A percentile compares a stretch with the other conserved stretches of the same genome.
Evolutionary conservation across 768 basidiomycete genomes (phyloP).

Genomic region (Termitomyces sp.): DNA sequence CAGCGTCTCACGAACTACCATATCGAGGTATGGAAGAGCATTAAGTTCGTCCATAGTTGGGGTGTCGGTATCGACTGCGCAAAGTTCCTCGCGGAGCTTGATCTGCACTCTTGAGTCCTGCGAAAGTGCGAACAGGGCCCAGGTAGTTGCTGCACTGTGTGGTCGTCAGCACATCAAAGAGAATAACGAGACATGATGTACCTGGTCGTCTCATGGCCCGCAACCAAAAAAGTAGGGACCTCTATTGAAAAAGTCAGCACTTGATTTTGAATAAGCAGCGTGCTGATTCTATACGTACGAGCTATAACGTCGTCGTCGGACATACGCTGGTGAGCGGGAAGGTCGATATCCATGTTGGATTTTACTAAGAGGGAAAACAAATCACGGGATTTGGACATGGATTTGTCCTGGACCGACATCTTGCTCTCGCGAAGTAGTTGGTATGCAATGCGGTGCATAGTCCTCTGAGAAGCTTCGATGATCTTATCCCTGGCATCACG

Average conservation of each 20-base stretch:
- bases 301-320: slow-evolving; percentile 13
- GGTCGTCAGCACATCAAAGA: neutral
- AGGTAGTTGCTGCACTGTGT: slow-evolving; percentile 39
- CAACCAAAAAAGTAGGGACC: slow-evolving; percentile 42
- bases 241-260: slow-evolving; percentile 20
- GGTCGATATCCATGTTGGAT: slow-evolving; percentile 47
- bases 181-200: slow-evolving; percentile 1
- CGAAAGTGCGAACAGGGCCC: slow-evolving; percentile 54
- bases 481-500: slow-evolving; percentile 9
- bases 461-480: slow-evolving; percentile 19
- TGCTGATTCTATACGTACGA: slow-evolving; percentile 2
- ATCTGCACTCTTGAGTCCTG: slow-evolving; percentile 42
- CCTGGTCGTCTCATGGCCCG: slow-evolving; percentile 45
- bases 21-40: slow-evolving; percentile 62
- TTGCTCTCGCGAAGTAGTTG: slow-evolving; percentile 42
- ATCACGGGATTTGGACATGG: slow-evolving; percentile 35
- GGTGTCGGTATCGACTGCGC: slow-evolving; percentile 42
- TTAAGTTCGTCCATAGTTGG: slow-evolving; percentile 69
- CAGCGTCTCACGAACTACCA: slow-evolving; percentile 55
- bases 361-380: slow-evolving; percentile 39
- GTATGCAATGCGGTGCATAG: slow-evolving; percentile 34
- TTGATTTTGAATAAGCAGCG: neutral
- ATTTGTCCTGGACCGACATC: slow-evolving; percentile 11
- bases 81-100: slow-evolving; percentile 54
- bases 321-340: slow-evolving; percentile 12